phyloP scores from a whole-genome alignment of 140 eudicot genomes.

The Artemisia princeps region DNA sequence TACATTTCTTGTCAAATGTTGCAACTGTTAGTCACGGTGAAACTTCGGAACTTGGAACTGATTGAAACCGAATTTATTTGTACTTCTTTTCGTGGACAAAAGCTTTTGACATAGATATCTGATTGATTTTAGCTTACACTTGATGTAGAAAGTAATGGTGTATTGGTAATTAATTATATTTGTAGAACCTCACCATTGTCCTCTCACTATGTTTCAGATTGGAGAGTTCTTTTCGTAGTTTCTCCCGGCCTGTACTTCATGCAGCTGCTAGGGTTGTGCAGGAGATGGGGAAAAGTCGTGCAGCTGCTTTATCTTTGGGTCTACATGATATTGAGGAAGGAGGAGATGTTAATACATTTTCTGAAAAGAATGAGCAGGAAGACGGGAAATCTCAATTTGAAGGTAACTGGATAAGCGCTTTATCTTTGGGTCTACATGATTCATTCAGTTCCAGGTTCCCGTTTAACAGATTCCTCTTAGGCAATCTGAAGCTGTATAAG shows the following conservation, averaged over 20 bases:
- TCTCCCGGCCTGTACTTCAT: constrained; percentile 93
- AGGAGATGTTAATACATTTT: constrained; percentile 57
- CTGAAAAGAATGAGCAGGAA: constrained; percentile 46
- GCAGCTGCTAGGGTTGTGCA: constrained; percentile 94
- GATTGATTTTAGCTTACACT: background rate
- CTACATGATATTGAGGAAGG: constrained; percentile 75
- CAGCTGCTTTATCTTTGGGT: constrained; percentile 92
- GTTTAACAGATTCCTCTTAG: too few relatives aligned
- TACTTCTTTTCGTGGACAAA: too few relatives aligned
- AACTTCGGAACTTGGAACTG: too few relatives aligned
- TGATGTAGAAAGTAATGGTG: constrained; percentile 14
- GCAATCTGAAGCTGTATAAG: background rate
- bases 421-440: background rate
- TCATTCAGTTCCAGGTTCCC: too few relatives aligned
- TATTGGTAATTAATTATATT: background rate
- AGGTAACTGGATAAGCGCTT: constrained; percentile 31
- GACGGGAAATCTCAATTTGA: constrained; percentile 62
- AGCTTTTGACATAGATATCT: background rate
- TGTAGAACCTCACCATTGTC: constrained; percentile 5
- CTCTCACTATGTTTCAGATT: constrained; percentile 40
- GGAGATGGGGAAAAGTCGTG: constrained; percentile 98
- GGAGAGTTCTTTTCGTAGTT: constrained; percentile 87
- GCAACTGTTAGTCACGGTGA: background rate
- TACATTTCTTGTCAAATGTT: background rate
- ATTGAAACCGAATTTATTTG: too few relatives aligned